A percentile compares a stretch with the other conserved stretches of the same genome.
Evolutionary conservation across 2,329 filamentous ascomycete species (phyloP).

Genomic region (Malbranchea cinnamomea): DNA sequence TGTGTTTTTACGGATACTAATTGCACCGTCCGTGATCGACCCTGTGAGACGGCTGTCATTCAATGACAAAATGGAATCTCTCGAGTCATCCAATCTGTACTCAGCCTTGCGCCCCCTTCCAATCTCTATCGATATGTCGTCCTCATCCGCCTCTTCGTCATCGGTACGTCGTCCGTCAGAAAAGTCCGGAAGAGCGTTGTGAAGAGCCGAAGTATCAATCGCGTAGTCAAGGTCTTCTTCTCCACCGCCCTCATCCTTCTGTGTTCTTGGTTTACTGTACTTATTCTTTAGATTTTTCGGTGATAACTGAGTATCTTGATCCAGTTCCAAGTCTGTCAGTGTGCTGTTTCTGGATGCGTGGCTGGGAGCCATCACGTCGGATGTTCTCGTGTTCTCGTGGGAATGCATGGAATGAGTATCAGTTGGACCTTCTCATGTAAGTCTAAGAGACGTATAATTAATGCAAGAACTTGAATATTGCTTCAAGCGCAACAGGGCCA

Average conservation of each 20-base stretch:
- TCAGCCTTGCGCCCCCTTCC: constrained; percentile 31
- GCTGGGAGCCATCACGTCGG: constrained; percentile 14
- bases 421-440: no score
- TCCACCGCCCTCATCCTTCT: constrained; percentile 5
- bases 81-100: constrained; percentile 33
- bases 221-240: constrained; percentile 27
- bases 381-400: constrained; percentile 10
- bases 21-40: constrained; percentile 22
- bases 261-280: constrained; percentile 13
- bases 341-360: constrained; percentile 11
- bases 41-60: constrained; percentile 30
- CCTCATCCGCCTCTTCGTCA: constrained; percentile 30
- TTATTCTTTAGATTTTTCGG: constrained; percentile 21
- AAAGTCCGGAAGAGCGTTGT: constrained; percentile 34
- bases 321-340: constrained; percentile 26
- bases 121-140: constrained; percentile 41
- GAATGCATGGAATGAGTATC: constrained; percentile 3
- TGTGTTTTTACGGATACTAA: constrained; percentile 13
- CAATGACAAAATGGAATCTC: constrained; percentile 34
- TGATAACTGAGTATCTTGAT: constrained; percentile 28
- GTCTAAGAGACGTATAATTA: no score
- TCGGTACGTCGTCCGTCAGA: constrained; percentile 27
- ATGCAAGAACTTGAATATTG: no score
- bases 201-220: constrained; percentile 33
- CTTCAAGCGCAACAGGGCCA: no score